These are phyloP conservation scores for Fusarium hostae DNA, from an alignment of 2,329 filamentous ascomycete genomes.

Conservation along the genomic window DNA sequence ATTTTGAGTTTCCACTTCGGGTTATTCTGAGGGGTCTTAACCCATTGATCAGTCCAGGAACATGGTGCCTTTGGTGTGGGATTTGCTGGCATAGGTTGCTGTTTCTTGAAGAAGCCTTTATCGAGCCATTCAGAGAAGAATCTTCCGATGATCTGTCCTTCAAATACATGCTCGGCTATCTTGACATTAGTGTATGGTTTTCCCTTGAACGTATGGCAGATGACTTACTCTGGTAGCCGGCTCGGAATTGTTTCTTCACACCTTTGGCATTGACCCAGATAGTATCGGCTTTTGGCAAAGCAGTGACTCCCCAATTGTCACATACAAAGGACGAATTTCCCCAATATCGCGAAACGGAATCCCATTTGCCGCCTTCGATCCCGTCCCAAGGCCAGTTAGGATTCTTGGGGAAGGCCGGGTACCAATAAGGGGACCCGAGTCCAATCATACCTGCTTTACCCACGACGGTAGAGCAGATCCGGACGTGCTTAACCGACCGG, in stretches of 20 bases:
- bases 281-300: neutral
- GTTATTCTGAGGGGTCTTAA: neutral
- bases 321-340: neutral
- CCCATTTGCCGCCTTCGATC: neutral
- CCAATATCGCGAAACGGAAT: neutral
- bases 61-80: neutral
- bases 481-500: no score
- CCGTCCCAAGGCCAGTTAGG: neutral
- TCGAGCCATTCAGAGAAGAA: neutral
- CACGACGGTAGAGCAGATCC: no score
- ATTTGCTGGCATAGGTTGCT: neutral
- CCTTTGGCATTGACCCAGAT: neutral
- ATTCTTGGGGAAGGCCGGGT: neutral
- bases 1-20: neutral
- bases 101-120: neutral
- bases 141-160: neutral
- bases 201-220: neutral
- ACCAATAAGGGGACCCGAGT: neutral
- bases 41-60: neutral
- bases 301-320: neutral
- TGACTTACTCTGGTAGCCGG: neutral
- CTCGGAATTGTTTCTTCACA: neutral
- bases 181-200: neutral
- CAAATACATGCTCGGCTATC: neutral
- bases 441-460: no score